Evolutionary conservation across 2,329 filamentous ascomycete species (phyloP), one percentile per base, ranked within the genome.

Genomic region (Sordariomycetes sp.): DNA sequence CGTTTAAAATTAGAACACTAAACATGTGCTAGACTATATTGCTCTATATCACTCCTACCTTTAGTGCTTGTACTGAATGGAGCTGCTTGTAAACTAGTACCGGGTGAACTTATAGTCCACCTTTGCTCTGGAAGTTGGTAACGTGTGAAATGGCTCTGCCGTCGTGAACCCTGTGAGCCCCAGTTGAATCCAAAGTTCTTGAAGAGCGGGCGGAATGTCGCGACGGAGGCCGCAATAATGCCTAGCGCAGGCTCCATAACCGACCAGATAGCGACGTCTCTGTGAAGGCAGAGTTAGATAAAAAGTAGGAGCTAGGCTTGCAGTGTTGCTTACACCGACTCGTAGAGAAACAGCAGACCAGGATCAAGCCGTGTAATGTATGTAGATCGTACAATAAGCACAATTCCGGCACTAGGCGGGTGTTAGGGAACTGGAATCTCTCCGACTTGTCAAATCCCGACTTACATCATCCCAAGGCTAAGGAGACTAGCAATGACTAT

Each of bases 381-480:
- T 1, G 67, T 63, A 20, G 74, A 69, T 7, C 73, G 72, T 12
- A 74, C 62, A 6, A 75, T 64, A 16, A 75, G 65, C 8, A 72
- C 71, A 11, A 72, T 62, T 2, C 72, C 72, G 25, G 72, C 72
- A 51, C 73, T 74, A 22, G 12, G 18, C 32, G 16, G n/a, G 25
- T 3, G 22, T 60, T 4, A 64, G 59, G 40, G 54, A 28, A 16
- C 37, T 48, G n/a, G 22, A 35, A 12, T 5, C n/a, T 11, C 3
- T 37, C 24, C 6, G 3, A 11, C 20, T 18, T 10, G 20, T 8
- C 52, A 10, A n/a, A 53, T 22, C 25, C 10, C 22, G 1, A 65
- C 71, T 65, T 67, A 80, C 77, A 81, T 65, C 60, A 78, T 72
- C 14, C 74, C 79, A 67, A 81, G 74, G 48, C 75, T 71, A 2